Percentiles rank a stretch among this genome's conserved stretches.
Conservation (phyloP, 2,329 filamentous ascomycete species). For the Diaporthe velutina region DNA sequence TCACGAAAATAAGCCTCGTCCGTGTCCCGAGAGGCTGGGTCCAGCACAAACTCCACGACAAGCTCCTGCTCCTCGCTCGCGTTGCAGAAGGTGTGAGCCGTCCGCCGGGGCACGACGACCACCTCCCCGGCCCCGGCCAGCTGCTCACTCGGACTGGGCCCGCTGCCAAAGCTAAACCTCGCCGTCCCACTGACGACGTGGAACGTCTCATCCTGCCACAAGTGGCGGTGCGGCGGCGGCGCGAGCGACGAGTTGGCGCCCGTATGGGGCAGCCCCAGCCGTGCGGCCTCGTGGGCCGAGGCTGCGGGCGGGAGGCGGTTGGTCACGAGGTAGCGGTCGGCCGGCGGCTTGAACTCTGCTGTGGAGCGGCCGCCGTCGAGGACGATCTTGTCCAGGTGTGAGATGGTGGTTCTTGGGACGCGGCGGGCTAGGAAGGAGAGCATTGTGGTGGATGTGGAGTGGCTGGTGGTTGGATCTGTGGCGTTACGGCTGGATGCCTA, state of each 20-base stretch:
- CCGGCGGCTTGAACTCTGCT: conserved; percentile 25
- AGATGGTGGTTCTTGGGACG: conserved; percentile 29
- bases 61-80: conserved; percentile 30
- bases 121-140: conserved; percentile 30
- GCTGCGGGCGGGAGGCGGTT: conserved; percentile 36
- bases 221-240: conserved; percentile 33
- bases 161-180: conserved; percentile 16
- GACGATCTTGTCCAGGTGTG: conserved; percentile 10
- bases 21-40: conserved; percentile 23
- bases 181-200: conserved; percentile 32
- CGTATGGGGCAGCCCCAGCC: background rate
- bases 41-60: conserved; percentile 35
- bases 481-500: background rate
- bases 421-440: conserved; percentile 35
- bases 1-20: conserved; percentile 38
- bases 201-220: conserved; percentile 34
- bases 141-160: background rate
- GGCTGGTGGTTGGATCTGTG: background rate
- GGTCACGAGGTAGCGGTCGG: conserved; percentile 32
- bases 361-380: conserved; percentile 33
- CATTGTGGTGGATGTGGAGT: background rate
- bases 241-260: conserved; percentile 31
- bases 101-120: conserved; percentile 23
- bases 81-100: conserved; percentile 35
- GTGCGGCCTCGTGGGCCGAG: background rate